Percentiles rank a stretch among this genome's conserved stretches.
Evolutionary conservation across 129 eudicot genomes (phyloP).

Genomic region (Pseudognaphalium luteoalbum): DNA sequence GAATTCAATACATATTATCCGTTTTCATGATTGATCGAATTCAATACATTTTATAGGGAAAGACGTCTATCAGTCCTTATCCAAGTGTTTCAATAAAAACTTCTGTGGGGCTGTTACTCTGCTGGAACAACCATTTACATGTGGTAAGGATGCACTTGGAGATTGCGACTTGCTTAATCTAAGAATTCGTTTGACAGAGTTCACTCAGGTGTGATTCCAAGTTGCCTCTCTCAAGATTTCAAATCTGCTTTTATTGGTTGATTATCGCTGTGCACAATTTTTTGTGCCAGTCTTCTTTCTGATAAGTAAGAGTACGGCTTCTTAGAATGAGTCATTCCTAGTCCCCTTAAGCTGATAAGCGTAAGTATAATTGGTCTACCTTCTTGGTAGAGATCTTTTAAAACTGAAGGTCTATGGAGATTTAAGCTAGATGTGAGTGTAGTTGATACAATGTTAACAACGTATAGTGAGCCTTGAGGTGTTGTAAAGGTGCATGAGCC

Average conservation of each 20-base stretch:
- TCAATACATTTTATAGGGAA: constrained; percentile 53
- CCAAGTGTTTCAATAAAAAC: constrained; percentile 51
- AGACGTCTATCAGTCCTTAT: constrained; percentile 48
- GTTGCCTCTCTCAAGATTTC: neutral
- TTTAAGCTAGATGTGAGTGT: neutral
- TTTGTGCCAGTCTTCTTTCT: neutral
- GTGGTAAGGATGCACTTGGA: constrained; percentile 24
- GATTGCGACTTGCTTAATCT: constrained; percentile 44
- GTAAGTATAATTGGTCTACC: neutral
- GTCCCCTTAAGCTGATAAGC: neutral
- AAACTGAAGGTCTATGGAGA: neutral
- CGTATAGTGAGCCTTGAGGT: neutral
- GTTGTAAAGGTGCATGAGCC: neutral
- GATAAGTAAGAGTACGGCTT: too few relatives aligned
- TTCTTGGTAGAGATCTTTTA: neutral
- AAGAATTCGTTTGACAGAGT: constrained; percentile 68
- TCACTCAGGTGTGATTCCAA: constrained; percentile 55
- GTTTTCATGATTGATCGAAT: neutral
- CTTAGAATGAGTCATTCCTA: neutral
- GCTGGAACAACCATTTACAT: constrained; percentile 27
- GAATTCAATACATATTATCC: neutral
- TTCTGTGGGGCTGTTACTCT: constrained; percentile 33
- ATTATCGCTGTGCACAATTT: neutral
- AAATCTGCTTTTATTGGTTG: neutral
- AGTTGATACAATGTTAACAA: neutral